These are phyloP conservation scores for Saccharum officinarum DNA, from an alignment of 176 grass and related monocot genomes.

Conservation along the genomic window DNA sequence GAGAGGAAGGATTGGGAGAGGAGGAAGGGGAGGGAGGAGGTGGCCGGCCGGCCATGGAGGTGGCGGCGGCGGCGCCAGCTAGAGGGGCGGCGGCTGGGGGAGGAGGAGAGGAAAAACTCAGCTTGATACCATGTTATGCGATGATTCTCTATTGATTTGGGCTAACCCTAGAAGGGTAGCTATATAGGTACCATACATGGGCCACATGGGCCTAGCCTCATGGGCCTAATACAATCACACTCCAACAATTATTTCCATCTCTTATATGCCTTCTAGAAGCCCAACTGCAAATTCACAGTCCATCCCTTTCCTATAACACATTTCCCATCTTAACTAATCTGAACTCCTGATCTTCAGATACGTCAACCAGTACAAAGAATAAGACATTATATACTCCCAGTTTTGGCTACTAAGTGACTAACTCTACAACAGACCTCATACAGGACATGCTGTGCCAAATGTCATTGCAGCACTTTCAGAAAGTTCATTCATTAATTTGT, in stretches of 20 bases:
- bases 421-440: background rate
- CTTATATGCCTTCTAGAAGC: conserved; percentile 8
- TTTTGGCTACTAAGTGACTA: background rate
- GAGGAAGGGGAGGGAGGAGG: too few species aligned
- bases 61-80: too few species aligned
- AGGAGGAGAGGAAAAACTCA: too few species aligned
- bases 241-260: conserved; percentile 8
- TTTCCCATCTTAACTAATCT: conserved; percentile 18
- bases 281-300: background rate
- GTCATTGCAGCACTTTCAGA: background rate
- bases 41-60: too few species aligned
- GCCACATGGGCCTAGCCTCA: too few species aligned
- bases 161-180: too few species aligned
- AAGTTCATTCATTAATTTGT: conserved; percentile 17
- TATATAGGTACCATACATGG: too few species aligned
- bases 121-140: too few species aligned
- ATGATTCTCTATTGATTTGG: too few species aligned
- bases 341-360: background rate
- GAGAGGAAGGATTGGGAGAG: too few species aligned
- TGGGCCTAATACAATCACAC: too few species aligned
- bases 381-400: background rate
- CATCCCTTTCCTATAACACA: background rate
- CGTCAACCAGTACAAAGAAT: background rate
- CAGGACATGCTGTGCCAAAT: background rate
- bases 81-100: too few species aligned